Base-by-base conservation (phyloP, 2,329 filamentous ascomycete species). In the Clonostachys rosea region DNA sequence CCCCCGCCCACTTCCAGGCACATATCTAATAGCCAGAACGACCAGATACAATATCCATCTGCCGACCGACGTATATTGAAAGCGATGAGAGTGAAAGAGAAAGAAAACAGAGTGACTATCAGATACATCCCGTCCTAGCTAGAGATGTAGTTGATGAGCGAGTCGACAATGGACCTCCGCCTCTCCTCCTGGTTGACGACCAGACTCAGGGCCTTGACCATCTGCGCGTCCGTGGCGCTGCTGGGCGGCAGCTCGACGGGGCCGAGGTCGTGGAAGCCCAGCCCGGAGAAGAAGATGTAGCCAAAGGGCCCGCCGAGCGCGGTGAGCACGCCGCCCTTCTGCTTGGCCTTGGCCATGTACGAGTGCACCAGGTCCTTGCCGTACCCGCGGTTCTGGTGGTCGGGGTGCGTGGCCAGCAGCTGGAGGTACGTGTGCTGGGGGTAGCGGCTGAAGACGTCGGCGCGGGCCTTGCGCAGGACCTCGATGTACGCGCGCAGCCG, bases 201-300 rank as follows among this genome's bases (percentile, higher is more conserved):
- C 17, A 49, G 44, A 17, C 16, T 36, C 43, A 49, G 40, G 36
- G 47, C 47, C 47, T 49, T 49, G 44, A 49, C 46, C 34, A 46
- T 18, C 40, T 46, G 44, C 2, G 44, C 44, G 34, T 49, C 47
- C 34, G 42, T 49, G 42, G 47, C 47, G 16, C 34, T 35, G 41
- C 44, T 46, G 34, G 44, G 40, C 5, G 47, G 49, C n/a, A 50
- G 40, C 6, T 41, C 35, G 42, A 51, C 20, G 20, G 51, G 47
- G 5, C 51, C 51, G 24, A 49, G 47, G 18, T 53, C 51, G 33
- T 47, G 42, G 45, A 53, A 53, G 43, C 47, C 47, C 9, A 53
- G 43, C 34, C 49, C 51, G 30, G 40, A 45, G 49, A 53, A 53
- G 47, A 53, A 51, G 36, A 53, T 49, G 47, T 53, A 53, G 35